Base-by-base conservation (phyloP, 345 rosid species). In the Orychophragmus violaceus region DNA sequence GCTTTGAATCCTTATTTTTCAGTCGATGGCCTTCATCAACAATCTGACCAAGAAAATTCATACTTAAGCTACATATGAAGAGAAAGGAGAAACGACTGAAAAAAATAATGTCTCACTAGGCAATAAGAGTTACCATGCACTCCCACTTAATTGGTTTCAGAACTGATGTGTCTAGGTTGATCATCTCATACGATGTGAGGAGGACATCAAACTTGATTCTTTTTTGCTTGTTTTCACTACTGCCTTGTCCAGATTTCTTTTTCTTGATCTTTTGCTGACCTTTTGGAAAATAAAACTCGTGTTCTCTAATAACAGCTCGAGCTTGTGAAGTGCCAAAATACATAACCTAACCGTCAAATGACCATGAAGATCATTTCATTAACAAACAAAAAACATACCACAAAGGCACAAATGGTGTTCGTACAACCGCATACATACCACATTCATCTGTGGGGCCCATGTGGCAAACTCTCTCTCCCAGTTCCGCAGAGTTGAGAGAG, bases 391-490 rank as follows among this genome's bases (percentile, higher is more conserved):
- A 18, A 52, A n/a, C 27, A 51, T 41, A 44, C 50, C 14, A n/a
- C n/a, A 61, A 21, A 27, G 66, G 35, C 55, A 57, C 29, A 69
- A 39, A 29, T n/a, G 23, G 23, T n/a, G 63, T 59, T 30, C 8
- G 8, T 22, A 27, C 37, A 44, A 22, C n/a, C 46, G 44, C 59
- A 62, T 66, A 48, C 97, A 70, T 89, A 95, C 99, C 74, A 91
- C 98, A 85, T 91, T 95, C 96, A 95, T 76, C 70, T 89, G 97
- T 13, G 99, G 99, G 32, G 96, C 98, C 99, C 99, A 95, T 66
- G 93, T 87, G 28, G 96, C 93, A 68, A 95, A 95, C 74, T 95
- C 98, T 22, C 99, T 85, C 64, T 95, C 99, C 99, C 99, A 95
- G 71, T 95, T 95, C 69, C 98, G 82, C 75, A 95, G 77, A 23